A percentile compares a stretch with the other conserved stretches of the same genome.
Conservation (phyloP, 306 rosid species). For the Herpetospermum pedunculosum region DNA sequence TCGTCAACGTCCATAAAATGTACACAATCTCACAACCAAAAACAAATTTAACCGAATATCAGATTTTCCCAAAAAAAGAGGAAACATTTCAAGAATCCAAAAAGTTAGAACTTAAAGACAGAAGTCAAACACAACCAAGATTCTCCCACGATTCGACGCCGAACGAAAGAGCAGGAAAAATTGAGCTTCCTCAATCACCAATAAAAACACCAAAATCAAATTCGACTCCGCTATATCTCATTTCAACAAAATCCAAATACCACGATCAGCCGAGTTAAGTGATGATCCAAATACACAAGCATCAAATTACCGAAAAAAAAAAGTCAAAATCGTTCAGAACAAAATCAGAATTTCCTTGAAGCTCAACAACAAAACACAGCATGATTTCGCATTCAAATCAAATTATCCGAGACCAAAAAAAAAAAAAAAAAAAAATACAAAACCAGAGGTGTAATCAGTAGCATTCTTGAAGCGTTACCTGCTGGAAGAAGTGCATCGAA, state of each 20-base stretch:
- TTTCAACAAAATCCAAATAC: neutral
- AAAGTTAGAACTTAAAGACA: neutral
- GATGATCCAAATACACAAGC: neutral
- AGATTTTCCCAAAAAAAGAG: neutral
- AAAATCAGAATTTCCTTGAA: neutral
- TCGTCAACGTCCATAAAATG: neutral
- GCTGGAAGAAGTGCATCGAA: conserved; percentile 94
- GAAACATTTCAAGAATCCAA: neutral
- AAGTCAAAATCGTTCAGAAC: neutral
- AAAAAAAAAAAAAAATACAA: neutral
- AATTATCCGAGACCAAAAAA: neutral
- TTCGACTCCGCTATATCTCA: neutral
- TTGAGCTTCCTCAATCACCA: neutral
- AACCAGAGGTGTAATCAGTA: neutral
- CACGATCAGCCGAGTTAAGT: neutral
- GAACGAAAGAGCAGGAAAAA: neutral
- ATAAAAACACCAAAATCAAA: neutral
- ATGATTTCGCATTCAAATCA: neutral
- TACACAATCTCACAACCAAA: neutral
- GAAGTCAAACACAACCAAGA: neutral
- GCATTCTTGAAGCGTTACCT: conserved; percentile 29
- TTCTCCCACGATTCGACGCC: neutral
- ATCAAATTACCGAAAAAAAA: neutral
- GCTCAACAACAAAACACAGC: neutral
- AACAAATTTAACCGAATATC: neutral